Evolutionary conservation across 305 asterid genomes (phyloP), one percentile per base, ranked within the genome.

Genomic region (Petunia hybrid): DNA sequence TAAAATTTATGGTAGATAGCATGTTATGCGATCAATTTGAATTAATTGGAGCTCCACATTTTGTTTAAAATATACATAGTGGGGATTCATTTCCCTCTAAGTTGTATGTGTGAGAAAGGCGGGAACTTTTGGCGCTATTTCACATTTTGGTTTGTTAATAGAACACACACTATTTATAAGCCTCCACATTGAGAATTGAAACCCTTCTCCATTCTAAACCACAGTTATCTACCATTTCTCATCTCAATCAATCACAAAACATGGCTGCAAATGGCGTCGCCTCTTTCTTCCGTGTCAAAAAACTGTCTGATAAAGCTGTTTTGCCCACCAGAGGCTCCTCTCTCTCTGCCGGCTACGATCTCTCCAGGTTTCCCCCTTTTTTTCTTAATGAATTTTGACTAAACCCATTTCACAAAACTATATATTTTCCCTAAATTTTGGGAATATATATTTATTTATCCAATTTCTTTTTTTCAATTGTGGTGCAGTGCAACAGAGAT

Each of bases 301-400:
- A 84, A 87, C 91, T 91, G n/a, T 93, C 94, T 0, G 91, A 88
- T 5, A 91, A 88, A 1, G 97, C 97, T 6, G 70, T 85, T 76
- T 73, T 93, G 81, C 97, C 97, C 9, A 80, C 91, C 2, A 86
- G 91, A 80, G 93, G 87, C 12, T 88, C 96, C 12, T 80, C 87
- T 35, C 87, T 88, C 10, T 87, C 94, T 1, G 97, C 95, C 1
- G 97, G 97, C 70, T 92, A 87, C 69, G 95, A 92, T 88, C 91
- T 92, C 42, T 91, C 93, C 43, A 91, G 94, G 97, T 89, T 68
- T 1, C 0, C 41, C 39, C 8, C 6, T 1, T n/a, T 46, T 31
- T 5, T 10, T 31, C 9, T 70, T 4, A 1, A 31, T 57, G 8
- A 46, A 6, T 61, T 3, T 36, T 62, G 10, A 6, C 3, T 59